Evolutionary conservation across 1,284 basidiomycete genomes (phyloP).

Genomic region (Puccinia brachypodii): DNA sequence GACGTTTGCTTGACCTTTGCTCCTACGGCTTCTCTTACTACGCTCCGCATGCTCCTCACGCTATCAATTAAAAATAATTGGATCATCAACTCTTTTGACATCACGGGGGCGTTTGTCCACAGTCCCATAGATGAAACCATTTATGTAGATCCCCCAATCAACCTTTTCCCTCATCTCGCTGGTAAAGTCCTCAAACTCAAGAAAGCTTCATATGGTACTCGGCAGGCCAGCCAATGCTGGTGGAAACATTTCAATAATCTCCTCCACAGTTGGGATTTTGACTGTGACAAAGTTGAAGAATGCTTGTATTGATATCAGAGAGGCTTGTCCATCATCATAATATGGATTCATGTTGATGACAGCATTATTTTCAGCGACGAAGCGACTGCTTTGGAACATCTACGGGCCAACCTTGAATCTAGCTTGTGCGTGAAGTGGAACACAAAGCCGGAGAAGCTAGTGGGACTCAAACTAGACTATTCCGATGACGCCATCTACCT

Average conservation of each 20-base stretch:
- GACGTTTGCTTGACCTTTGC: neutral
- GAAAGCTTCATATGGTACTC: conserved; percentile 6
- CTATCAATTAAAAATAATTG: neutral
- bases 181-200: neutral
- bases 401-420: neutral
- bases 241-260: neutral
- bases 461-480: conserved; percentile 3
- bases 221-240: conserved; percentile 8
- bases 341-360: conserved; percentile 25
- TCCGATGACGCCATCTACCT: neutral
- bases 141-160: neutral
- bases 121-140: neutral
- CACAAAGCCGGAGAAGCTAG: neutral
- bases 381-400: neutral
- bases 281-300: neutral
- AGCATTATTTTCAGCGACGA: neutral
- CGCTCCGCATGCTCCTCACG: neutral
- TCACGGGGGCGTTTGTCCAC: neutral
- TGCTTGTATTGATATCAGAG: neutral
- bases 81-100: neutral
- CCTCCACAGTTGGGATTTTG: neutral
- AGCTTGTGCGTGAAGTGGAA: neutral
- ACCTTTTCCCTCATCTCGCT: neutral
- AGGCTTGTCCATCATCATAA: neutral
- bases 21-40: neutral